Conservation (phyloP, 176 grass and related monocot species). For the Oryza meridionalis region DNA sequence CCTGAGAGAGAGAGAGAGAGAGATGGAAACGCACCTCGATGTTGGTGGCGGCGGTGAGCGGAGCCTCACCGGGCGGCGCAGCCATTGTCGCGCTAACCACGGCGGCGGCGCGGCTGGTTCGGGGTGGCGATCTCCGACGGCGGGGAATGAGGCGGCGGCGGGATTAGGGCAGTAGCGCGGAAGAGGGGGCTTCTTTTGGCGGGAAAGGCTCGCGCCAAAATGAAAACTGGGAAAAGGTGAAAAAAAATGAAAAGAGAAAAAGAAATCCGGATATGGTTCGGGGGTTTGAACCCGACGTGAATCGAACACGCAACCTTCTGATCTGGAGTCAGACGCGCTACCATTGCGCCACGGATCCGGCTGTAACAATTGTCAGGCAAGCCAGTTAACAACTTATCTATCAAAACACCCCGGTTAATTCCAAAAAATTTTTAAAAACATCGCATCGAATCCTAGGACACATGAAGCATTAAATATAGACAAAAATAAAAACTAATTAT, state of each 20-base stretch:
- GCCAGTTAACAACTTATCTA: too few species aligned
- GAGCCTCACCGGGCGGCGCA: background rate
- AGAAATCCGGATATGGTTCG: background rate
- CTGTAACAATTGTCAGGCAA: too few species aligned
- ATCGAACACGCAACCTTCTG: conserved; percentile 99
- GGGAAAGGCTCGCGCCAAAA: conserved; percentile 12
- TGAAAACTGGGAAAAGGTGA: background rate
- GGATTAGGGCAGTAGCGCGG: background rate
- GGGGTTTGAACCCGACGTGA: conserved; percentile 97
- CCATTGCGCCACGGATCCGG: conserved; percentile 95
- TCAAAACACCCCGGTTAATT: too few species aligned
- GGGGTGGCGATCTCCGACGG: background rate
- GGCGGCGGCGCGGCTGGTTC: too few species aligned
- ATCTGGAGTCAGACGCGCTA: conserved; percentile 99
- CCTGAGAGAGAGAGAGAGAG: too few species aligned
- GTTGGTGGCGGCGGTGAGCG: conserved; percentile 43
- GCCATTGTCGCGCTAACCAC: background rate
- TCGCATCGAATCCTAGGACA: too few species aligned
- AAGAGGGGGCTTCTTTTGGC: background rate
- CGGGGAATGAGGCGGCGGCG: background rate
- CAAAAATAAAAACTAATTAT: too few species aligned
- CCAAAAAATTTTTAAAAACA: too few species aligned
- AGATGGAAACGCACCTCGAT: conserved; percentile 35
- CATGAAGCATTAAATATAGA: too few species aligned
- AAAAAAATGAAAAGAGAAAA: background rate